Evolutionary conservation across 2,329 filamentous ascomycete genomes (phyloP), one percentile per base, ranked within the genome.

Genomic region (Thermothelomyces thermophilus): DNA sequence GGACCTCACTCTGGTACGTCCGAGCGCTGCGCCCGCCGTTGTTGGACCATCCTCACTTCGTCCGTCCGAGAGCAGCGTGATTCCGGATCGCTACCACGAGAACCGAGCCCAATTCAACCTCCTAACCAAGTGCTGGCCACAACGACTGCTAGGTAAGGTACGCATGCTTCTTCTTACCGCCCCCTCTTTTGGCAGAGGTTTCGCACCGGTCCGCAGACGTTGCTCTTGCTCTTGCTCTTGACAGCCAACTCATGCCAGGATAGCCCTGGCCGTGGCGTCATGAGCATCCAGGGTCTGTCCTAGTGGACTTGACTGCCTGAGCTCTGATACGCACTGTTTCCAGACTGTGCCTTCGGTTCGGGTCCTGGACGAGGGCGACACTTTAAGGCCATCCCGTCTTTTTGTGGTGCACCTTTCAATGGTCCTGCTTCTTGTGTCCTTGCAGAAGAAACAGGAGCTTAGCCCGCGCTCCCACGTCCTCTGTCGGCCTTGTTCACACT

Each of bases 311-410:
- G 53, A 52, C 43, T 43, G 44, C 43, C 37, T 17, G 50, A 39
- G 51, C 48, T 52, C 53, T 56, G 56, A 56, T 53, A 53, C 46
- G 34, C 52, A 58, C 56, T 55, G 56, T 57, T 41, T 52, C 53
- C 50, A 46, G 53, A 58, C 56, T 57, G 58, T 58, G 52, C 47
- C 51, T 33, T 54, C 54, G 53, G 55, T 57, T 58, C 56, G 57
- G 57, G 58, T 53, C 46, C 37, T 36, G 37, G 31, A 35, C 16
- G 34, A 46, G 37, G 16, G 28, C 41, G 42, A 46, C 48, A 48
- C 58, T 50, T 55, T 52, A 36, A 43, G 37, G 46, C 52, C 33
- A 40, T 50, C 44, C 40, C 39, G 39, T 39, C 43, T 51, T 33
- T 36, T 33, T 36, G n/a, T 36, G 33, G 44, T 33, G 33, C 45